Base-by-base conservation (phyloP, 345 rosid species). In the Eucalyptus erythrocorys region DNA sequence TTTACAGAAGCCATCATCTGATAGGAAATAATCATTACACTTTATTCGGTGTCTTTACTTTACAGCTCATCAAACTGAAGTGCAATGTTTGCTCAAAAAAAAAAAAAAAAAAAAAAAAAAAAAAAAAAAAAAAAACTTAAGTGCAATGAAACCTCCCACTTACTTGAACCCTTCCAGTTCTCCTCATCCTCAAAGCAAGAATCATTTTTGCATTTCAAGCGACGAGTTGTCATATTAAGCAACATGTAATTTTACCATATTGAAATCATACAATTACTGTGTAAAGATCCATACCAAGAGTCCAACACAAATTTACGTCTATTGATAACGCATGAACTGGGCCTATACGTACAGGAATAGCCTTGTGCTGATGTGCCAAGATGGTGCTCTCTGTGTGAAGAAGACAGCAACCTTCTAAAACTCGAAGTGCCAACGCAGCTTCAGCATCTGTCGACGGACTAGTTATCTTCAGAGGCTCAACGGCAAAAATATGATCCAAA, bases 371-470 rank as follows among this genome's bases (percentile, higher is more conserved):
- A 89, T 96, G 97, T n/a, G 99, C 99, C 86, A 98, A 93, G 27
- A 91, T 87, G n/a, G 96, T 93, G 94, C 99, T 96, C 89, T 95
- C 95, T 24, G 93, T 91, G 90, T 98, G 98, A 76, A 98, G 97
- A 88, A 98, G 93, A 89, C 99, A 97, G 87, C 99, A 98, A 53
- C 99, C 99, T 93, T 97, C 99, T 86, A 97, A 90, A 92, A 96
- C 98, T 55, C 98, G 93, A 88, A 98, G 99, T 2, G 99, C 99
- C 87, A 98, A 95, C 13, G 97, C 96, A 26, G 94, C 94, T 88
- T 97, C 99, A 4, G 92, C 93, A 66, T 95, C 97, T 8, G 99
- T 95, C 10, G 98, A 94, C 51, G 99, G 98, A 91, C 97, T 96
- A 32, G 94, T 94, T 85, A 97, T 94, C 93, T 94, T 95, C 95